phyloP scores from a whole-genome alignment of 441 rosid genomes.

The Corymbia citriodora region DNA sequence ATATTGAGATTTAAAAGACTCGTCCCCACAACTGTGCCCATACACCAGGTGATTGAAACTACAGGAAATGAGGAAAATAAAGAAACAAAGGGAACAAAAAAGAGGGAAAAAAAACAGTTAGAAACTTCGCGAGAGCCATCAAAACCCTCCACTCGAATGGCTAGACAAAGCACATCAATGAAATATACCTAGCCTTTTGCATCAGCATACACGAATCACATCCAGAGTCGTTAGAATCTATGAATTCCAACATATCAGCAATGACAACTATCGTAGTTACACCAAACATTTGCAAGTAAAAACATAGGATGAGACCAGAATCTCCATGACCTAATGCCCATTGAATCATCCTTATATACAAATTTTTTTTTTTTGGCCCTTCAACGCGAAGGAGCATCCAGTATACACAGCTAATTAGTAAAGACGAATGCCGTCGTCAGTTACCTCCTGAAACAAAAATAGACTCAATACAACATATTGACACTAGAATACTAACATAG shows the following conservation, averaged over 20 bases:
- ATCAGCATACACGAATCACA: background rate
- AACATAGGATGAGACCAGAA: background rate
- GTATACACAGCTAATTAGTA: conserved; percentile 29
- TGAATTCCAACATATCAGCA: background rate
- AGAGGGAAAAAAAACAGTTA: background rate
- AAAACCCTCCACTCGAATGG: background rate
- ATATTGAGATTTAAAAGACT: background rate
- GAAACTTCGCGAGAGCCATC: background rate
- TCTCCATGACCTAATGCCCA: background rate
- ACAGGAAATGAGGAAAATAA: background rate
- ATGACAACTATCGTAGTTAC: background rate
- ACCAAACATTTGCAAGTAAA: background rate
- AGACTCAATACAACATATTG: conserved; percentile 5
- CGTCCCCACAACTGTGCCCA: background rate
- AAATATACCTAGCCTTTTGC: background rate
- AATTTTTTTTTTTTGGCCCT: conserved; percentile 16
- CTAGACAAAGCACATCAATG: background rate
- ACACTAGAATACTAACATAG: conserved; percentile 16
- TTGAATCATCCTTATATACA: conserved; percentile 24
- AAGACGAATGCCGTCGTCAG: conserved; percentile 12
- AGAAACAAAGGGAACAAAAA: background rate
- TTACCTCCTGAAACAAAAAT: conserved; percentile 15
- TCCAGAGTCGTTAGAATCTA: background rate
- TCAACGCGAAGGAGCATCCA: background rate
- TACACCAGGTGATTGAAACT: background rate